phyloP scores from a whole-genome alignment of 1,139 yeast species.

The Suhomyces terraborum region DNA sequence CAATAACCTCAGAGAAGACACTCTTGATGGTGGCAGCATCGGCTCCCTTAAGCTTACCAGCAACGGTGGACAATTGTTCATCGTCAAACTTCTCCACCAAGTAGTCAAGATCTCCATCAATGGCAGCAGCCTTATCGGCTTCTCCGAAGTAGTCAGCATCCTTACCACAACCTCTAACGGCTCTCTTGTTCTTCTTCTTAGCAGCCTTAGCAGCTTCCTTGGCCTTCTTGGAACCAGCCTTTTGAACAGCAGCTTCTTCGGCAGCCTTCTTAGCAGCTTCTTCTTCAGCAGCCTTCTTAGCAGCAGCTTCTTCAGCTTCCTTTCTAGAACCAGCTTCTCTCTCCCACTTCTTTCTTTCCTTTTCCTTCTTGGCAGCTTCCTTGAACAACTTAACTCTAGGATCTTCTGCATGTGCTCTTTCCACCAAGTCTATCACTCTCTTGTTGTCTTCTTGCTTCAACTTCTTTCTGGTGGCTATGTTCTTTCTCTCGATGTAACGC shows the following conservation, averaged over 20 bases:
- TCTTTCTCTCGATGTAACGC: constrained; percentile 97
- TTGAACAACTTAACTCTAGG: constrained; percentile 94
- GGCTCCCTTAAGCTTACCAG: constrained; percentile 57
- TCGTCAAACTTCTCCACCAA: constrained; percentile 82
- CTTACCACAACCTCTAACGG: constrained; percentile 79
- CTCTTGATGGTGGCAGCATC: constrained; percentile 56
- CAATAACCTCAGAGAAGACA: constrained; percentile 50
- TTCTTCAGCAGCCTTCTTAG: constrained; percentile 85
- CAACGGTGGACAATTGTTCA: constrained; percentile 67
- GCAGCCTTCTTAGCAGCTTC: constrained; percentile 71
- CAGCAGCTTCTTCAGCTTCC: constrained; percentile 85
- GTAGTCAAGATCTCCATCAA: constrained; percentile 78
- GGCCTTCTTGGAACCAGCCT: constrained; percentile 78
- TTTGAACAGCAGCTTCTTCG: constrained; percentile 69
- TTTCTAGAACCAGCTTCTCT: constrained; percentile 96
- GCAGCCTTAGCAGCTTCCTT: constrained; percentile 98
- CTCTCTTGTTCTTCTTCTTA: constrained; percentile 96
- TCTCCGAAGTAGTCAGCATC: constrained; percentile 86
- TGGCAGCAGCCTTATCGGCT: constrained; percentile 61
- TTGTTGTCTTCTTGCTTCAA: constrained; percentile 97
- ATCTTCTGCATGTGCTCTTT: constrained; percentile 84
- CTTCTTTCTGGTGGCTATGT: constrained; percentile 94
- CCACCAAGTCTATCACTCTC: constrained; percentile 82
- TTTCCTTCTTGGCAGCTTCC: constrained; percentile 92
- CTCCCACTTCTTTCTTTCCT: constrained; percentile 96